A percentile compares a stretch with the other conserved stretches of the same genome.
These are phyloP conservation scores for Aspergillus carlsbadensis DNA, from an alignment of 495 filamentous ascomycete species.

Conservation along the genomic window DNA sequence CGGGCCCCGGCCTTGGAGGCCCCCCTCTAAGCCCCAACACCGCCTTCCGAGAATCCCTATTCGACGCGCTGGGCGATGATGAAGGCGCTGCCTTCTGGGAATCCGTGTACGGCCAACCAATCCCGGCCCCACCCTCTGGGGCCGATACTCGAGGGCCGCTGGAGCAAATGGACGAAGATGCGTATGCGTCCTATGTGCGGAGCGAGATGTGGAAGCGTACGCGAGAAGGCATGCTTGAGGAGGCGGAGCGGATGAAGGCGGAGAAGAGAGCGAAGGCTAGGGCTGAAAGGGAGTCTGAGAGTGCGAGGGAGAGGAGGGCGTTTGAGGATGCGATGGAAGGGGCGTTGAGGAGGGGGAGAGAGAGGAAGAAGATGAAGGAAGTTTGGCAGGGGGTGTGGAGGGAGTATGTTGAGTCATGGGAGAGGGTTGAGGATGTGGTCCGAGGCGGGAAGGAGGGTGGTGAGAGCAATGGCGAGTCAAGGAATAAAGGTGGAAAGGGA, in stretches of 20 bases:
- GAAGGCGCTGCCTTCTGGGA: constrained; percentile 96
- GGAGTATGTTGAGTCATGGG: constrained; percentile 64
- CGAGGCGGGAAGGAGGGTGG: neutral
- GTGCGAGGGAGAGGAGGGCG: constrained; percentile 28
- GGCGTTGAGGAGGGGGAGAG: constrained; percentile 50
- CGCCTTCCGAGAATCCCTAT: constrained; percentile 93
- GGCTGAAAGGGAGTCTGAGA: constrained; percentile 50
- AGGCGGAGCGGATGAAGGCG: constrained; percentile 58
- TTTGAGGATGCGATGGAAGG: constrained; percentile 51
- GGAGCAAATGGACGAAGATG: constrained; percentile 86
- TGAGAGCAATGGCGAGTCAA: too few species aligned
- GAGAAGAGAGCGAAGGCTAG: constrained; percentile 64
- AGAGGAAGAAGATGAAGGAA: constrained; percentile 42
- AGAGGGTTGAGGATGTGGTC: constrained; percentile 39
- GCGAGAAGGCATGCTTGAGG: constrained; percentile 60
- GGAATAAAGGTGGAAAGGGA: constrained; percentile 5
- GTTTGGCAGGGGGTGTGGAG: constrained; percentile 60
- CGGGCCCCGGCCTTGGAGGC: constrained; percentile 5
- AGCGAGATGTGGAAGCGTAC: constrained; percentile 92
- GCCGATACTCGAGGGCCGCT: constrained; percentile 52
- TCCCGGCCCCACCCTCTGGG: constrained; percentile 43
- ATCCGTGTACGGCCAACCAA: constrained; percentile 89
- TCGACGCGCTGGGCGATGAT: constrained; percentile 98
- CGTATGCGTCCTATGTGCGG: constrained; percentile 83
- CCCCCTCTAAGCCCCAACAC: constrained; percentile 51